Evolutionary conservation across 2,329 filamentous ascomycete genomes (phyloP).

Genomic region (Fusarium pseudonygamai): DNA sequence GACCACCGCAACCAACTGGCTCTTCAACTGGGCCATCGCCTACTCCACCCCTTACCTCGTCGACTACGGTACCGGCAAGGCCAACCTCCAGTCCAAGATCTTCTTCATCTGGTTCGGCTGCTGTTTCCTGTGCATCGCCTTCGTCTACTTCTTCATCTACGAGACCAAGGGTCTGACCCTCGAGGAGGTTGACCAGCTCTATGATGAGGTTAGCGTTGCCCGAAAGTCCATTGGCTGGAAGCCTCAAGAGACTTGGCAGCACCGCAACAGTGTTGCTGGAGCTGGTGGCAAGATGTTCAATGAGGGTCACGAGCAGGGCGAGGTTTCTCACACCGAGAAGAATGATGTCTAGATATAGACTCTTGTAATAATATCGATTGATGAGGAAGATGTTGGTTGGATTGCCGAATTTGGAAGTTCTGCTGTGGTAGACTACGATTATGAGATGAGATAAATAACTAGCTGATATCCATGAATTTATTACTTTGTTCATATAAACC

Average conservation of each 20-base stretch:
- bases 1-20: conserved; percentile 79
- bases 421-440: neutral
- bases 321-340: conserved; percentile 30
- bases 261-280: conserved; percentile 35
- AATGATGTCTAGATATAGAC: conserved; percentile 10
- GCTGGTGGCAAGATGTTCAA: conserved; percentile 30
- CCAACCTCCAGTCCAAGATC: conserved; percentile 78
- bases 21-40: conserved; percentile 79
- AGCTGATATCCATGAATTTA: conserved; percentile 6
- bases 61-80: conserved; percentile 74
- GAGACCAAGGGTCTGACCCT: conserved; percentile 87
- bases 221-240: conserved; percentile 63
- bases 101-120: conserved; percentile 82
- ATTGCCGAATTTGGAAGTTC: neutral
- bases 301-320: neutral
- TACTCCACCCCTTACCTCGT: conserved; percentile 85
- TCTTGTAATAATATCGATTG: neutral
- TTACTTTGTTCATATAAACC: neutral
- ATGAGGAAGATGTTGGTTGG: neutral
- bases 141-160: conserved; percentile 81
- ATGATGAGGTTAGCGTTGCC: conserved; percentile 69
- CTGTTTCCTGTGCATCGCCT: conserved; percentile 76
- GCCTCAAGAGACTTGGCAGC: conserved; percentile 50
- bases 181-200: conserved; percentile 85
- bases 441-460: conserved; percentile 12